Evolutionary conservation across 169 alveolate genomes (phyloP), one percentile per base, ranked within the genome.

Genomic region (Plasmodium gaboni): DNA sequence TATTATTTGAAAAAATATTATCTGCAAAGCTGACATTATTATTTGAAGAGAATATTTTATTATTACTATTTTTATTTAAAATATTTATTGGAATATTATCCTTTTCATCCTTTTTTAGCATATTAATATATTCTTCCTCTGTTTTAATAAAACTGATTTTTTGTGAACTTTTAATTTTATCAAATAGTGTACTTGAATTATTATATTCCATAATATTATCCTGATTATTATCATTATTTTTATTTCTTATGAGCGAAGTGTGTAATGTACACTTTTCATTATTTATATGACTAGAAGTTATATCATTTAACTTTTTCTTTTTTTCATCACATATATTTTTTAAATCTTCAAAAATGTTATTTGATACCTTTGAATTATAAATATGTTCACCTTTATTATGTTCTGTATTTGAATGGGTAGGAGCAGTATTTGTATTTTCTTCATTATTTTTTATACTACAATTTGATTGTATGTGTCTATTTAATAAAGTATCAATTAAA

Each of bases 131-230:
- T 42, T 83, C 68, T 26, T 67, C 85, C 26, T 83, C 60, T 5
- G 86, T 83, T 60, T 83, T 83, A 55, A 83, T 32, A 68, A 83
- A 83, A n/a, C 70, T 83, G 65, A 68, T 55, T 32, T 83, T 83
- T 24, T 83, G 12, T 17, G 91, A 83, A 4, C 51, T 38, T 42
- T 38, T 38, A 53, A 32, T 15, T 71, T 59, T 80, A 38, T 38
- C 46, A 38, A 38, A 38, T 5, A 38, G 46, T 7, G 46, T 38
- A 38, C 5, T 38, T 38, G 46, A 38, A 38, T 1, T 38, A 38
- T 38, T 38, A 9, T 38, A 38, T 5, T 1, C 10, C 46, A 38
- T 5, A 38, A 38, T 1, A 2, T 48, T 32, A 1, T 17, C 32
- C 44, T 17, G 3, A 13, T 55, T 63, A 6, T 59, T 8, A 8